Evolutionary conservation across 352 stramenopile genomes (phyloP), one percentile per base, ranked within the genome.

Genomic region (Phytophthora citricola): DNA sequence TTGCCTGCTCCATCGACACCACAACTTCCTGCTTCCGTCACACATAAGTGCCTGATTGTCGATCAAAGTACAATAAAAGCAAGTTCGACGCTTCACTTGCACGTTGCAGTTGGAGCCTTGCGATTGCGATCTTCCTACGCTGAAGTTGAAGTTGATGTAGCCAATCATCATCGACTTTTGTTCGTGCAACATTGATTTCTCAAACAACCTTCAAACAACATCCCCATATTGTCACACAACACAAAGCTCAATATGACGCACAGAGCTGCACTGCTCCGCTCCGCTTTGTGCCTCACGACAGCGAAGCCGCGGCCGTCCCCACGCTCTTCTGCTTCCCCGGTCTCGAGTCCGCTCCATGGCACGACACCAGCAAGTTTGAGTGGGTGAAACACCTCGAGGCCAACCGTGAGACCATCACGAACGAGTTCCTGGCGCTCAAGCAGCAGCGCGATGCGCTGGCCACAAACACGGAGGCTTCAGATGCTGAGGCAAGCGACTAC

Each of bases 291-390:
- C 68, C 75, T 94, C 32, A 94, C 85, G 11, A 92, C 85, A 90
- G 85, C 83, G 36, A 94, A 92, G 75, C 68, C 81, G n/a, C 78
- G 85, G 6, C 85, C 85, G 43, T 90, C 81, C 39, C 85, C 41
- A 94, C 85, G 53, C 76, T 94, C 12, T 94, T 94, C 64, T 90
- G 75, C 69, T 94, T 94, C 66, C 85, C 83, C 1, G 85, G 85
- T 0, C 75, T 94, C 45, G 81, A 79, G 38, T 91, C 85, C 2
- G 45, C 58, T 26, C 72, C 85, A 22, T 94, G 84, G 80, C 83
- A 92, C 49, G 70, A 87, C 44, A 66, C 82, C 0, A 63, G 38
- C 39, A 67, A 81, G n/a, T 94, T 92, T 58, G 66, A 76, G 10
- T 91, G 81, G 76, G 62, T 81, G 5, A 53, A 79, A 17, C 71